These are phyloP conservation scores for Hypoxylon sp. DNA, from an alignment of 2,329 filamentous ascomycete species.

Conservation along the genomic window DNA sequence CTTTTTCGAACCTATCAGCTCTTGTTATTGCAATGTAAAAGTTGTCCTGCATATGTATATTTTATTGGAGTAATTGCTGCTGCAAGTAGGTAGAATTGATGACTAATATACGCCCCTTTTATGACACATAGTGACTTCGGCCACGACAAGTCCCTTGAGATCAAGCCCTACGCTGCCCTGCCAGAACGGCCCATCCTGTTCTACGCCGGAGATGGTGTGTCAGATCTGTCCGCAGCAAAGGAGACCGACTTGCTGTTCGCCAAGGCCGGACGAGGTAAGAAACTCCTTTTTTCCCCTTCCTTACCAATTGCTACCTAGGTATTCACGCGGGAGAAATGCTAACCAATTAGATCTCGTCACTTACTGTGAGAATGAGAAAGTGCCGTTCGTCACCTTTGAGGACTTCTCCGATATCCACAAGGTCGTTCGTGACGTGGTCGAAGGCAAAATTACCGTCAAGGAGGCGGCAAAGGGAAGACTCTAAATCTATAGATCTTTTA, in stretches of 20 bases:
- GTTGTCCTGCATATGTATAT: not conserved
- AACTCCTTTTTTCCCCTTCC: not conserved
- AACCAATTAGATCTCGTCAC: conserved; percentile 79
- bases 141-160: conserved; percentile 96
- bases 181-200: conserved; percentile 86
- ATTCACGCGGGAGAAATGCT: conserved; percentile 25
- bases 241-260: conserved; percentile 96
- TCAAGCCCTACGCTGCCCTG: conserved; percentile 86
- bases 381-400: conserved; percentile 90
- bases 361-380: conserved; percentile 86
- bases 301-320: not conserved
- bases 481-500: conserved; percentile 11
- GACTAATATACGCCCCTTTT: conserved; percentile 29
- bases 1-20: not conserved
- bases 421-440: conserved; percentile 82
- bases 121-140: conserved; percentile 76
- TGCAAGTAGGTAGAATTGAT: not conserved
- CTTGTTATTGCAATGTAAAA: not conserved
- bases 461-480: conserved; percentile 72
- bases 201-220: conserved; percentile 96
- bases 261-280: conserved; percentile 85
- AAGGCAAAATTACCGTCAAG: conserved; percentile 78
- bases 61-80: not conserved
- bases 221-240: conserved; percentile 89
- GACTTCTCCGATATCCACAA: conserved; percentile 85